Evolutionary conservation across 1,139 yeast species (phyloP).

Genomic region (Saccharomycopsis hybrid): DNA sequence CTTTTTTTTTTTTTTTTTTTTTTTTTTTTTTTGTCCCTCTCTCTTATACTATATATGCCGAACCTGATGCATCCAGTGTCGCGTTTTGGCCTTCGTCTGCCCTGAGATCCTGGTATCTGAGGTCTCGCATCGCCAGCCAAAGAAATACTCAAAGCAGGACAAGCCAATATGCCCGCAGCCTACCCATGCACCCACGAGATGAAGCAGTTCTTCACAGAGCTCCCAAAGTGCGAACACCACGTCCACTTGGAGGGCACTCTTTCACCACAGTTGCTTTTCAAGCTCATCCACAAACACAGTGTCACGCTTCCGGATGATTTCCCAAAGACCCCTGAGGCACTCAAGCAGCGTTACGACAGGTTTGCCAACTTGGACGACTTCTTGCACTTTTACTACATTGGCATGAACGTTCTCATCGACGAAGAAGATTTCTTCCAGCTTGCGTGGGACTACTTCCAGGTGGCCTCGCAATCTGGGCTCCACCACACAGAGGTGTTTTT

Average conservation of each 20-base stretch:
- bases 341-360: conserved; percentile 49
- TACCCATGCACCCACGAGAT: background rate
- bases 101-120: too few species aligned
- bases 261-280: conserved; percentile 63
- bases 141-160: too few species aligned
- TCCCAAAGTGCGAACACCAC: conserved; percentile 82
- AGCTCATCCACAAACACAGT: conserved; percentile 55
- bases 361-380: conserved; percentile 71
- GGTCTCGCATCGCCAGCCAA: too few species aligned
- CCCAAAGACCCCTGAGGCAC: conserved; percentile 48
- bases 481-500: conserved; percentile 67
- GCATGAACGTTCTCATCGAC: conserved; percentile 60
- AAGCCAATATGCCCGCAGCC: background rate
- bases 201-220: conserved; percentile 46
- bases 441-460: conserved; percentile 65
- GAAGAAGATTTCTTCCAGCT: conserved; percentile 68
- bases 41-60: too few species aligned
- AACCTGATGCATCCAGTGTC: too few species aligned
- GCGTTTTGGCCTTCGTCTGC: too few species aligned
- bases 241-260: conserved; percentile 77
- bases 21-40: too few species aligned
- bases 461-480: conserved; percentile 52
- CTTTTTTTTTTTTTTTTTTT: too few species aligned
- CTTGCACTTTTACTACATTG: conserved; percentile 69
- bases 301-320: conserved; percentile 52